Conservation (phyloP, 139 green algal species). For the Nannochloris sp. region DNA sequence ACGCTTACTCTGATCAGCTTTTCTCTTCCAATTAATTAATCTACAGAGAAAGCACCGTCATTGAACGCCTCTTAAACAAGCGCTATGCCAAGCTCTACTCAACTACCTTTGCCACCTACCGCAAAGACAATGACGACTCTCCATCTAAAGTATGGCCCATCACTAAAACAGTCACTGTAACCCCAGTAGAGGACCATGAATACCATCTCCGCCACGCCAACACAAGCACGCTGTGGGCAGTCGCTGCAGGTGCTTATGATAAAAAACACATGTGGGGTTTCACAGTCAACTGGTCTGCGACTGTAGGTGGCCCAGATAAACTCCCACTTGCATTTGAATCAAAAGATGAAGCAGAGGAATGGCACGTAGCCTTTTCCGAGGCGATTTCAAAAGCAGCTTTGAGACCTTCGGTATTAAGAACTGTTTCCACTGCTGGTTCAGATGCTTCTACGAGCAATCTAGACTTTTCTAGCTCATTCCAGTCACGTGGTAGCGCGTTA, state of each 20-base stretch:
- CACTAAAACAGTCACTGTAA: not conserved
- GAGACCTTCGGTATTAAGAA: no score
- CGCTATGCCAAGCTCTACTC: constrained; percentile 20
- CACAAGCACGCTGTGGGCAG: constrained; percentile 25
- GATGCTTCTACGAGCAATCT: no score
- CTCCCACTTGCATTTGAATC: constrained; percentile 11
- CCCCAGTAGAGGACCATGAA: not conserved
- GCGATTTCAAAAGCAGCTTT: not conserved
- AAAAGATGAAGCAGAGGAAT: constrained; percentile 9
- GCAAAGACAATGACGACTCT: constrained; percentile 3
- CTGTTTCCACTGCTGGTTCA: no score
- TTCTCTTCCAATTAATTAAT: not conserved
- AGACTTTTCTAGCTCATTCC: no score
- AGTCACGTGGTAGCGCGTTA: no score
- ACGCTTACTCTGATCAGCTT: not conserved
- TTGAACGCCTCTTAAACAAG: constrained; percentile 26
- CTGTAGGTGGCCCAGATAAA: not conserved
- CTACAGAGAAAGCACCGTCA: constrained; percentile 20
- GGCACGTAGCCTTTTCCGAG: constrained; percentile 11
- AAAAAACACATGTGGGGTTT: constrained; percentile 19
- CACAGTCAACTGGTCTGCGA: not conserved
- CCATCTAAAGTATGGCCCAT: constrained; percentile 25
- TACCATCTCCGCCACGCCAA: constrained; percentile 22
- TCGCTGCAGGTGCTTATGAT: constrained; percentile 14
- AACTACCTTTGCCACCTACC: constrained; percentile 17